Conservation (phyloP, 768 basidiomycete species). For the Leccinum rimulosum region DNA sequence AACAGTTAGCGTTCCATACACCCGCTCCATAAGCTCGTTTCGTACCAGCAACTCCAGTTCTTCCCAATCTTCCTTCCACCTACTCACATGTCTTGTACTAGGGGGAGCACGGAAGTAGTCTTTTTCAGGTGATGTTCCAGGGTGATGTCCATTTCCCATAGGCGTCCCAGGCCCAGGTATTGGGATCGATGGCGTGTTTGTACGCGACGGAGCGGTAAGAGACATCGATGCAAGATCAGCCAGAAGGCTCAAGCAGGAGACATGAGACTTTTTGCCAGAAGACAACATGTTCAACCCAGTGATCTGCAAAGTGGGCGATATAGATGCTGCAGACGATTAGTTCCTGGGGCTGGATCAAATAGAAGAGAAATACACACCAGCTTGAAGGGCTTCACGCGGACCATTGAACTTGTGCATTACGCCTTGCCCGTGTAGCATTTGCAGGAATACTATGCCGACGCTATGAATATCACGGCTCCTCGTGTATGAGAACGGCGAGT, state of each 20-base stretch:
- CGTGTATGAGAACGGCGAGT: conserved; percentile 77
- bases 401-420: conserved; percentile 55
- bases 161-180: conserved; percentile 44
- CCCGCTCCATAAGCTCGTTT: neutral
- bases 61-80: conserved; percentile 95
- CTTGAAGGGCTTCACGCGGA: conserved; percentile 54
- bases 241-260: conserved; percentile 57
- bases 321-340: conserved; percentile 39
- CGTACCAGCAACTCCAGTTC: conserved; percentile 79
- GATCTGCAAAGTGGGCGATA: conserved; percentile 51
- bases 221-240: conserved; percentile 52
- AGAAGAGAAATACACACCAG: conserved; percentile 37
- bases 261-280: conserved; percentile 50
- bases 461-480: conserved; percentile 79
- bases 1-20: neutral
- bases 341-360: neutral
- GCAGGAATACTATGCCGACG: conserved; percentile 73
- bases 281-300: conserved; percentile 61
- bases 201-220: conserved; percentile 22
- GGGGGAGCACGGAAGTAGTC: conserved; percentile 52
- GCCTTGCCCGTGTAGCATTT: conserved; percentile 82
- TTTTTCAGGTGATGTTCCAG: conserved; percentile 58
- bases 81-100: conserved; percentile 54
- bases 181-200: conserved; percentile 17
- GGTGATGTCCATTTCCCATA: conserved; percentile 35